Evolutionary conservation across 1,139 yeast genomes (phyloP), one percentile per base, ranked within the genome.

Genomic region (Blastobotrys ciferrii): DNA sequence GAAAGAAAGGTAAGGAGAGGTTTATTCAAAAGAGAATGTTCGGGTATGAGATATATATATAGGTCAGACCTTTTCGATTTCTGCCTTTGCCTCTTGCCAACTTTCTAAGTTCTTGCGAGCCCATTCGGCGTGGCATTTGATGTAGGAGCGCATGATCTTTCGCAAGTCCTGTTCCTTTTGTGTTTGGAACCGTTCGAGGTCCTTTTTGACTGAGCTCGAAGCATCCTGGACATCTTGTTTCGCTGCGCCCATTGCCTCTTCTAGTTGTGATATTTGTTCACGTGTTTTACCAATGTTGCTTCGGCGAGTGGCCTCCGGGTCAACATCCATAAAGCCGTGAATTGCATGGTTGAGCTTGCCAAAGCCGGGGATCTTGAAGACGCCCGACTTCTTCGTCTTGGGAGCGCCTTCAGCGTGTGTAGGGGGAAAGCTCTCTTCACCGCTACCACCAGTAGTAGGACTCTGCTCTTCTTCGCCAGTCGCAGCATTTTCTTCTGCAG

Each of bases 271-370:
- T 20, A 84, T 78, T 59, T 80, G 81, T 39, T 71, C 74, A 48
- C 75, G 73, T 14, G 82, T 69, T 50, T 76, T 73, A 1, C 72
- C 67, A 33, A 82, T 76, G 59, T 74, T 76, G 54, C 78, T 81
- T 49, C 82, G 77, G 28, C 88, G 70, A 2, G 85, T 76, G 36
- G 79, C 72, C 53, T 81, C 86, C 0, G 89, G 88, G 56, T 84
- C 85, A 39, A 79, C 82, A 56, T 84, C 89, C 55, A 83, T 81
- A 41, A 83, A 78, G 48, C 84, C 87, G 44, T 79, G 80, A 15
- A 84, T 80, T 46, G 84, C 84, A 58, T 75, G 81, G 35, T 83
- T 78, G 30, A 84, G 67, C 54, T 80, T 81, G 19, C 73, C 66
- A 28, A 76, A 63, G 0, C 77, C 77, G 0, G 78, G 78, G 36